Evolutionary conservation across 495 filamentous ascomycete genomes (phyloP).

Genomic region (Rostrohypoxylon terebratum): DNA sequence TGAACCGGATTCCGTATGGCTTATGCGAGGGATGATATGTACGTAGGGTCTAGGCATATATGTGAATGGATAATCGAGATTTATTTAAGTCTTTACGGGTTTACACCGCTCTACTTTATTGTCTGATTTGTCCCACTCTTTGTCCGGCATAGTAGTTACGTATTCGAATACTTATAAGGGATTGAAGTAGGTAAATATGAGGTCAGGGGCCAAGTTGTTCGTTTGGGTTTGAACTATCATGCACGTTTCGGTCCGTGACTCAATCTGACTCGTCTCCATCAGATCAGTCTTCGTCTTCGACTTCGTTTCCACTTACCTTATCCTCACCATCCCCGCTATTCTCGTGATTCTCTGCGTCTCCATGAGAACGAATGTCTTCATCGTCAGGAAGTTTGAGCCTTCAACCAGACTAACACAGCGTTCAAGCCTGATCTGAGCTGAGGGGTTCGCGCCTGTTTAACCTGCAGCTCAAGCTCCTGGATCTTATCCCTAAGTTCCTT

Average conservation of each 20-base stretch:
- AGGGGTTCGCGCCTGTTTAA: conserved; percentile 45
- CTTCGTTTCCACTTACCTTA: background rate
- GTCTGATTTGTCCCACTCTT: background rate
- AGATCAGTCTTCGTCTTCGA: conserved; percentile 6
- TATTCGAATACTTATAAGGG: background rate
- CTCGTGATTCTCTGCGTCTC: background rate
- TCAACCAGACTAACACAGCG: conserved; percentile 46
- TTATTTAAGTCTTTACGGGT: too few species aligned
- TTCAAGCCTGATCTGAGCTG: conserved; percentile 46
- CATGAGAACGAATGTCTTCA: background rate
- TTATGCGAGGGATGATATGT: conserved; percentile 2
- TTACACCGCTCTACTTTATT: background rate
- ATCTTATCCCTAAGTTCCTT: conserved; percentile 51
- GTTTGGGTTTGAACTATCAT: conserved; percentile 23
- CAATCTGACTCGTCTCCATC: conserved; percentile 20
- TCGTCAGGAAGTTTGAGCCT: conserved; percentile 42
- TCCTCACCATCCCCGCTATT: background rate
- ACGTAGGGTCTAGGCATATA: conserved; percentile 6
- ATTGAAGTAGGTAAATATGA: background rate
- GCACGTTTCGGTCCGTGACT: conserved; percentile 14
- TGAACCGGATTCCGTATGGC: background rate
- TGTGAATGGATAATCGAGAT: conserved; percentile 1
- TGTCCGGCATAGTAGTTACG: background rate
- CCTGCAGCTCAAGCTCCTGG: conserved; percentile 44
- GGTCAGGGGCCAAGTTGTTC: background rate